A percentile compares a stretch with the other conserved stretches of the same genome.
Conservation (phyloP, 768 basidiomycete species). For the Xerocomus spinulosus region DNA sequence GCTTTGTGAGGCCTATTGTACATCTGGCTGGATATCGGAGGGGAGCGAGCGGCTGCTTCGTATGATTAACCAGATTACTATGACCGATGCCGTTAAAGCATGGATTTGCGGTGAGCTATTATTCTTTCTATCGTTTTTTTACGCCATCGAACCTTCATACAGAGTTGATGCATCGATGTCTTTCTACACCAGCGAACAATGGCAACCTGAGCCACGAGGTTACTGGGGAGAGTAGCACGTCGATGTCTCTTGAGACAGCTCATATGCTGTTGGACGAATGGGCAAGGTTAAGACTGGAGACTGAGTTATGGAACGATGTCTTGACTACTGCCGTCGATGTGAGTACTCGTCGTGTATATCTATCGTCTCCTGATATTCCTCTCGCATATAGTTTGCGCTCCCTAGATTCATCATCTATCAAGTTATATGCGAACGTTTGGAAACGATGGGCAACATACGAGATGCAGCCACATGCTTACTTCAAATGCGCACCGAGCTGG, state of each 20-base stretch:
- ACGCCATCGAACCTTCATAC: too few relatives aligned
- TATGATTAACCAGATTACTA: background rate
- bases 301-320: conserved; percentile 4
- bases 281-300: background rate
- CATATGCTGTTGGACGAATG: conserved; percentile 2
- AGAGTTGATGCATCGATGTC: conserved; percentile 1
- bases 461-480: background rate
- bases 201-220: background rate
- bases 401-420: background rate
- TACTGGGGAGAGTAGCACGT: background rate
- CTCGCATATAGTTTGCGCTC: background rate
- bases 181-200: background rate
- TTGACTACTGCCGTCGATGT: background rate
- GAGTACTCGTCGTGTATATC: background rate
- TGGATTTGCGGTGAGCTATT: too few relatives aligned
- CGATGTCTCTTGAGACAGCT: background rate
- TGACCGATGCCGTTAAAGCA: background rate
- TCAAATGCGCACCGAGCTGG: background rate
- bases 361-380: background rate
- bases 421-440: background rate
- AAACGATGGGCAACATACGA: background rate
- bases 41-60: background rate
- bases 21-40: background rate
- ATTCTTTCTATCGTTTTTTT: background rate
- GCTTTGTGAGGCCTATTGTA: too few relatives aligned